Percentiles rank a stretch among this genome's conserved stretches.
Conservation (phyloP, 495 filamentous ascomycete species). For the Talaromyces stipitatus region DNA sequence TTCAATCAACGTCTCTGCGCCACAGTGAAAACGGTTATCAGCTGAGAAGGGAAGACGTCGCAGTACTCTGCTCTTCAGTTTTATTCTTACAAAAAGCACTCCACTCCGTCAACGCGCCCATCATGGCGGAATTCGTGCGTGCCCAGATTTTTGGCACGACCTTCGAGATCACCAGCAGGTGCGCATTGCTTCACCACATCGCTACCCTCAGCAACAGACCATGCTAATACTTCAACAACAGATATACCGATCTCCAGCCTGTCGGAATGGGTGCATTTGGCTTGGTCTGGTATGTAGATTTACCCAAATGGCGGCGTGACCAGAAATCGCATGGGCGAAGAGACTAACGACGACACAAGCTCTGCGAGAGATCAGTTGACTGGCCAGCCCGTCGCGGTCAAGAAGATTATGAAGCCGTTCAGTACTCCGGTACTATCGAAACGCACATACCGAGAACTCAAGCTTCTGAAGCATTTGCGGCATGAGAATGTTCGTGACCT, state of each 20-base stretch:
- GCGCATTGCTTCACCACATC: slow-evolving; percentile 18
- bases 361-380: slow-evolving; percentile 97
- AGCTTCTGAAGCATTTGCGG: slow-evolving; percentile 90
- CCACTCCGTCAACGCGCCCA: slow-evolving; percentile 17
- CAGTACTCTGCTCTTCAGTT: background rate
- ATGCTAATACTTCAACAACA: slow-evolving; percentile 26
- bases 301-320: background rate
- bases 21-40: background rate
- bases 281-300: slow-evolving; percentile 74
- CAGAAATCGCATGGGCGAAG: slow-evolving; percentile 2
- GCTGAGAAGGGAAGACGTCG: background rate
- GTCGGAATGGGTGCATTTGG: slow-evolving; percentile 99
- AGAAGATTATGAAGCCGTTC: slow-evolving; percentile 99
- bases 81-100: background rate
- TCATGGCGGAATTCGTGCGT: slow-evolving; percentile 97
- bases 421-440: slow-evolving; percentile 96
- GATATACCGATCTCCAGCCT: slow-evolving; percentile 95
- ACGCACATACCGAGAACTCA: slow-evolving; percentile 93
- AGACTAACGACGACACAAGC: slow-evolving; percentile 37
- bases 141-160: slow-evolving; percentile 99
- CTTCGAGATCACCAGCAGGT: slow-evolving; percentile 99
- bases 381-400: slow-evolving; percentile 88
- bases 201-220: background rate
- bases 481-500: slow-evolving; percentile 77
- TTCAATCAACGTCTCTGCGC: background rate